A percentile compares a stretch with the other conserved stretches of the same genome.
phyloP scores from a whole-genome alignment of 2,329 filamentous ascomycete genomes.

The Scleromitrula shiraiana region DNA sequence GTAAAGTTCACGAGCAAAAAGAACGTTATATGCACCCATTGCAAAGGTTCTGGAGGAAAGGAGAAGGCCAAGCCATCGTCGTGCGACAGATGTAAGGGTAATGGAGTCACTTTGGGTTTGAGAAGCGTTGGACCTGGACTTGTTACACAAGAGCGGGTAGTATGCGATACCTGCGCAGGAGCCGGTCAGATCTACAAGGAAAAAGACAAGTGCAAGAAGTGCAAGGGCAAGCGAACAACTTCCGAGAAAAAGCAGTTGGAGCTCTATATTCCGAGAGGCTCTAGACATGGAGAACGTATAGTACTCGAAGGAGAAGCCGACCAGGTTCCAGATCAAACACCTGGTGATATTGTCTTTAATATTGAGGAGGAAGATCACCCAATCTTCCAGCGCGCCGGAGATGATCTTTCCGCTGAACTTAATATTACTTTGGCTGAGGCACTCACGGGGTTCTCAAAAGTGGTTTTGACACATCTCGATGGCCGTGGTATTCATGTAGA shows the following conservation, averaged over 20 bases:
- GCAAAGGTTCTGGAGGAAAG: conserved; percentile 85
- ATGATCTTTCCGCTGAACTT: conserved; percentile 76
- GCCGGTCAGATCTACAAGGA: conserved; percentile 84
- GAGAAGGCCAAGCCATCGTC: conserved; percentile 78
- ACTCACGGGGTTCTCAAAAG: conserved; percentile 79
- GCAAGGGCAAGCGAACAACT: conserved; percentile 83
- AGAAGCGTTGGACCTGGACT: conserved; percentile 81
- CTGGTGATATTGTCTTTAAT: conserved; percentile 89
- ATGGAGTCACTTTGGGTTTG: conserved; percentile 68
- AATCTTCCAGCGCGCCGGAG: conserved; percentile 71
- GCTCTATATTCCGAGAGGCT: conserved; percentile 88
- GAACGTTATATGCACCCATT: conserved; percentile 79
- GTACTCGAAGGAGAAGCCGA: conserved; percentile 90
- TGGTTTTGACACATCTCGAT: conserved; percentile 87
- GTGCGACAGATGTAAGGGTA: conserved; percentile 78
- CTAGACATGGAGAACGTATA: conserved; percentile 81
- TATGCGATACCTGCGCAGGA: conserved; percentile 78
- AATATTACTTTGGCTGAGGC: conserved; percentile 77
- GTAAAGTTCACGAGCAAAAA: conserved; percentile 95
- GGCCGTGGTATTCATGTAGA: conserved; percentile 80
- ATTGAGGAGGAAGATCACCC: conserved; percentile 76
- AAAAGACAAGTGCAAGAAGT: conserved; percentile 98
- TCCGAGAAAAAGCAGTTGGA: conserved; percentile 92
- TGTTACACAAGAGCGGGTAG: conserved; percentile 69
- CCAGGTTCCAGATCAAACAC: conserved; percentile 78